Conservation (phyloP, 495 filamentous ascomycete species). For the Zalerion maritima region DNA sequence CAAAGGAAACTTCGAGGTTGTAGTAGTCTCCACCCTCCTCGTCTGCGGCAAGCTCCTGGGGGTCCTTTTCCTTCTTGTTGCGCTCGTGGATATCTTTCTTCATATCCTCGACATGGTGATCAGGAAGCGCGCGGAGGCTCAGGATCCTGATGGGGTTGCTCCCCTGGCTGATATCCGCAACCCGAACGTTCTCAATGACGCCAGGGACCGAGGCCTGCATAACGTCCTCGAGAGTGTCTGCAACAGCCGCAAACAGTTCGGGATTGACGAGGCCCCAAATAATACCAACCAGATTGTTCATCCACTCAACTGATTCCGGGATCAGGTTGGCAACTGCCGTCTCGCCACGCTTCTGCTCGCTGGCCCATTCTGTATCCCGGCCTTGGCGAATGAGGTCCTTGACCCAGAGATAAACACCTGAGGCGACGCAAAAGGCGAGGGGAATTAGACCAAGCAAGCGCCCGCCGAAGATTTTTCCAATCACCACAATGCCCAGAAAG, state of each 20-base stretch:
- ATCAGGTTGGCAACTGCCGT: constrained; percentile 72
- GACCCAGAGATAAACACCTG: constrained; percentile 75
- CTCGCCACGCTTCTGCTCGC: constrained; percentile 70
- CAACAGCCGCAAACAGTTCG: constrained; percentile 67
- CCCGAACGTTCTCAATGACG: constrained; percentile 82
- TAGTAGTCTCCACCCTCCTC: constrained; percentile 90
- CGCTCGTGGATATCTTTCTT: constrained; percentile 64
- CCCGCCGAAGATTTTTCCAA: constrained; percentile 69
- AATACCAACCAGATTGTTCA: constrained; percentile 71
- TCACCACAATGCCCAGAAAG: constrained; percentile 53
- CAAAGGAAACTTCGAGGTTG: constrained; percentile 85
- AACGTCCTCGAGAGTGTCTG: constrained; percentile 51
- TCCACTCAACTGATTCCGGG: constrained; percentile 88
- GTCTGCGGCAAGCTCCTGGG: constrained; percentile 73
- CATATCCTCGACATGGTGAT: constrained; percentile 60
- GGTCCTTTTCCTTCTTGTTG: constrained; percentile 67
- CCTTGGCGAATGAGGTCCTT: constrained; percentile 72
- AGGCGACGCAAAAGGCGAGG: constrained; percentile 49
- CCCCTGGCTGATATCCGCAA: constrained; percentile 92
- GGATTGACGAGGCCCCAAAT: constrained; percentile 86
- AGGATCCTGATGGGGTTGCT: constrained; percentile 79
- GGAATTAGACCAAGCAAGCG: constrained; percentile 62
- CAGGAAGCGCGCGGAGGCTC: constrained; percentile 78
- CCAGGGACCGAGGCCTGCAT: constrained; percentile 91
- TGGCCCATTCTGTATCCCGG: constrained; percentile 74